Conservation (phyloP, 1,284 basidiomycete species). For the Irpex lacteus region DNA sequence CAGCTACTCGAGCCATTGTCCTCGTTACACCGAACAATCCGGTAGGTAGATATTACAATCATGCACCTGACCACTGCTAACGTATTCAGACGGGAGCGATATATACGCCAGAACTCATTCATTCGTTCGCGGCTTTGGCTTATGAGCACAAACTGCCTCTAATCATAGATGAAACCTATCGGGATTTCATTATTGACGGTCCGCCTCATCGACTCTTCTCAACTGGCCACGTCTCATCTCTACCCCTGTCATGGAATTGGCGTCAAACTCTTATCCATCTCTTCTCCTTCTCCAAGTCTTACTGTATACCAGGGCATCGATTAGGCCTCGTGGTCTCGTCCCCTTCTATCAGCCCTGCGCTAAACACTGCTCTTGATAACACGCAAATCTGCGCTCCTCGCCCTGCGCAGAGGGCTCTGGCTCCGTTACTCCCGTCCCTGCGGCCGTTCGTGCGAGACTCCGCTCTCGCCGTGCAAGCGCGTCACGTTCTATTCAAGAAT, state of each 20-base stretch:
- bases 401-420: conserved; percentile 67
- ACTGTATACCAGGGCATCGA: conserved; percentile 83
- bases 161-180: conserved; percentile 89
- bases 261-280: conserved; percentile 66
- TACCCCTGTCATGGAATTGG: conserved; percentile 45
- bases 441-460: conserved; percentile 52
- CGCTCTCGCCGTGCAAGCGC: conserved; percentile 48
- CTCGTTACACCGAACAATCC: conserved; percentile 79
- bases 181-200: conserved; percentile 68
- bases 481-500: conserved; percentile 60
- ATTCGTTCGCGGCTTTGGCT: conserved; percentile 65
- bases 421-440: conserved; percentile 50
- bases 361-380: conserved; percentile 79
- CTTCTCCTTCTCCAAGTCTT: conserved; percentile 83
- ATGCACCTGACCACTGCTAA: background rate
- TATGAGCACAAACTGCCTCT: conserved; percentile 59
- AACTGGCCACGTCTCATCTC: background rate
- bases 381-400: conserved; percentile 79
- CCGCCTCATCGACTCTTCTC: conserved; percentile 57
- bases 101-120: conserved; percentile 62
- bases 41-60: conserved; percentile 31
- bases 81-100: conserved; percentile 69
- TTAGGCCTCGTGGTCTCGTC: conserved; percentile 77
- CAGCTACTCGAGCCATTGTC: conserved; percentile 66
- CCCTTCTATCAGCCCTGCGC: conserved; percentile 45